Base-by-base conservation (phyloP, 2,329 filamentous ascomycete species). In the Neonectria hederae region DNA sequence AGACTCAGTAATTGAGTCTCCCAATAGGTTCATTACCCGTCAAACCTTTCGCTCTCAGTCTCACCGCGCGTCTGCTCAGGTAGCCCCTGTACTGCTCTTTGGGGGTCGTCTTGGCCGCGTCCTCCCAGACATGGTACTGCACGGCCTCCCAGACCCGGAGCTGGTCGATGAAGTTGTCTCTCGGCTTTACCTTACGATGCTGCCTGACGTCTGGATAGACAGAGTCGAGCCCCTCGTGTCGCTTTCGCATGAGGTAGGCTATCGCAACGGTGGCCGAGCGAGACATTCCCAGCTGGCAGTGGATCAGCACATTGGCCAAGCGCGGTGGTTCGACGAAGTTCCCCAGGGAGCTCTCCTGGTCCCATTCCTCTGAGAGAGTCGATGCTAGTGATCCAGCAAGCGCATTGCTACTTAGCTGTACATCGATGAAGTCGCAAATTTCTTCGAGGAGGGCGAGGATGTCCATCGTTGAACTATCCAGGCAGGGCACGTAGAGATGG, bases 211-310 rank as follows among this genome's bases (percentile, higher is more conserved):
- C 55, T 2, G 56, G 57, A 30, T 77, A 54, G 24, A 66, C 63
- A 8, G 54, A 49, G 40, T 70, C 61, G 2, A 69, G 48, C 11
- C 48, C 46, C 45, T 65, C 46, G 21, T 69, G 45, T 28, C 72
- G 59, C 43, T 63, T 74, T 14, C 75, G 67, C 76, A 78, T 78
- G 11, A 78, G 69, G 59, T 78, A 78, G 45, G 75, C 76, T 35
- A 77, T 70, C 9, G 74, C 63, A 11, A 71, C 69, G 2, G 76
- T 72, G 6, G 76, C 72, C 1, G 76, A 77, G 14, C 76, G 74
- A 19, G 76, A 78, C 30, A 76, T 64, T 6, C 76, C 76, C 30
- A 65, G 57, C 40, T 81, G 78, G 62, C 77, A 79, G 55, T 77
- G 76, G 10, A 78, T 69, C 2, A 78, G 65, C n/a, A 78, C 73